Evolutionary conservation across 345 rosid species (phyloP).

Genomic region (Eutrema yunnanense): DNA sequence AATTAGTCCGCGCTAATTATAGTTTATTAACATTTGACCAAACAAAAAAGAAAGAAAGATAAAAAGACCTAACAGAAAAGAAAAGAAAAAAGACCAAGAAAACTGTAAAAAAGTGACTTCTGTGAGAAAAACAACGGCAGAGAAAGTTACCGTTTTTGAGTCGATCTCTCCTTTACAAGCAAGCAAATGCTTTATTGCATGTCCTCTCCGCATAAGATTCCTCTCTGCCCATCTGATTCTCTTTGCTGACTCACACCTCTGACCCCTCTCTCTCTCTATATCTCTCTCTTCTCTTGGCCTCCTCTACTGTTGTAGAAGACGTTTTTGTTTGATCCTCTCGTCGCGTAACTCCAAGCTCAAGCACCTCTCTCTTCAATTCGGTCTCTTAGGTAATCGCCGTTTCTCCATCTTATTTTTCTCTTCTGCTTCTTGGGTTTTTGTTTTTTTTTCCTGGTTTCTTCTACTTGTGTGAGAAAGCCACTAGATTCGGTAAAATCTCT

Average conservation of each 20-base stretch:
- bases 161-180: slow-evolving; percentile 16
- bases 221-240: slow-evolving; percentile 27
- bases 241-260: slow-evolving; percentile 26
- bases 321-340: slow-evolving; percentile 15
- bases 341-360: slow-evolving; percentile 2
- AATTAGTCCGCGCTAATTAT: too few species aligned
- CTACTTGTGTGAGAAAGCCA: neutral
- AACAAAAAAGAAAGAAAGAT: neutral
- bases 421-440: neutral
- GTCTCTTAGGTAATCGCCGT: slow-evolving; percentile 10
- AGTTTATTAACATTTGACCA: too few species aligned
- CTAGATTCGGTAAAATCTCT: neutral
- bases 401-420: neutral
- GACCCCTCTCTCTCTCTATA: neutral
- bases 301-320: slow-evolving; percentile 2
- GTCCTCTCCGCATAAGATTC: slow-evolving; percentile 28
- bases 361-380: neutral
- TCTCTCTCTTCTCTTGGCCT: neutral
- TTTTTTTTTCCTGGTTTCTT: neutral
- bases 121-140: neutral
- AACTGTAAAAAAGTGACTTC: neutral
- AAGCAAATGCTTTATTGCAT: slow-evolving; percentile 28
- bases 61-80: neutral
- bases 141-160: slow-evolving; percentile 20
- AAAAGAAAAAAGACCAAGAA: neutral